Evolutionary conservation across 1,139 yeast species (phyloP), one percentile per base, ranked within the genome.

Genomic region (Candida sp.): DNA sequence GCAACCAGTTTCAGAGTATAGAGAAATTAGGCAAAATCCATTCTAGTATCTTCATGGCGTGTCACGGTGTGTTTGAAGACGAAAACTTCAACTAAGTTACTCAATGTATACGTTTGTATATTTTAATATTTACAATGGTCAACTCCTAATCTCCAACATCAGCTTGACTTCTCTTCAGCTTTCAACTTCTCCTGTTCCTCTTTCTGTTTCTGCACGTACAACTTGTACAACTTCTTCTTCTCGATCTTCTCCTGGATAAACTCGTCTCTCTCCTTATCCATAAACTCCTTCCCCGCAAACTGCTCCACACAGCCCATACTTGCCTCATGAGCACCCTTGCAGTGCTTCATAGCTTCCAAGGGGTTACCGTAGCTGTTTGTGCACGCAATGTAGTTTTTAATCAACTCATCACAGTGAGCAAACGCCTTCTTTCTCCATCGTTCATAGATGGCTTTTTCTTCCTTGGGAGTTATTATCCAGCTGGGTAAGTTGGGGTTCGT

Each of bases 381-480:
- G 56, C 81, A 77, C 39, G 65, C 74, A 38, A 77, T 69, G 59
- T 75, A 77, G 7, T 69, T 80, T 61, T 76, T 77, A 47, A 89
- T 91, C 52, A 78, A 73, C 35, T 80, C 86, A 60, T 87, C 92
- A 67, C 98, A 92, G 55, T 74, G 72, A 46, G 80, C 77, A 72
- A 91, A 89, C 0, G 97, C 84, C 65, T 80, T 81, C 55, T 79
- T 84, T 68, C 91, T 88, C 85, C 96, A 86, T 61, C 91, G 81
- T 59, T 84, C 86, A 58, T 91, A 84, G 34, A 91, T 85, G 58
- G 86, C 83, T 69, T 87, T 87, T 65, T 92, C 98, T 65, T 92
- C 98, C 58, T 81, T 81, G 3, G 97, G 97, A 0, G 96, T 84
- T 40, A 92, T 75, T 60, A 90, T 82, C 98, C 98, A 92, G 11